Conservation (phyloP, 257 asterid genomes). For the Solanum clarkiae region DNA sequence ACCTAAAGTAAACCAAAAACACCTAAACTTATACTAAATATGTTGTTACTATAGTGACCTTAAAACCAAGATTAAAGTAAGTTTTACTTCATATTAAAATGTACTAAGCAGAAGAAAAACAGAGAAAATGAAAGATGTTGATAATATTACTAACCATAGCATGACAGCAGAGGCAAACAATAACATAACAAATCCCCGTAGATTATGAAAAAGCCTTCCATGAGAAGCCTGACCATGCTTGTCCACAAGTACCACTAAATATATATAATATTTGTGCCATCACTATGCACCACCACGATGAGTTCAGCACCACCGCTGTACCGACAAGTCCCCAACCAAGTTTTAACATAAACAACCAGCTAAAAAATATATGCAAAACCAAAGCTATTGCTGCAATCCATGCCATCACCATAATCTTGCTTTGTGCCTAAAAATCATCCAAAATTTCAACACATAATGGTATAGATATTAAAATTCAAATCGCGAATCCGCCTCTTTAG, state of each 20-base stretch:
- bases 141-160: not conserved
- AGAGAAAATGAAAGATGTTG: too few relatives aligned
- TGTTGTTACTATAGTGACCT: too few relatives aligned
- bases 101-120: too few relatives aligned
- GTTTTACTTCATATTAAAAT: too few relatives aligned
- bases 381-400: not conserved
- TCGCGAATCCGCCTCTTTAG: too few relatives aligned
- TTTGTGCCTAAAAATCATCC: not conserved
- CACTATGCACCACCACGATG: not conserved
- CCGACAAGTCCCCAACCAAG: not conserved
- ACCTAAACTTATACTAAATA: too few relatives aligned
- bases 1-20: not conserved
- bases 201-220: not conserved
- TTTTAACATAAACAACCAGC: not conserved
- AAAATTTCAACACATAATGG: too few relatives aligned
- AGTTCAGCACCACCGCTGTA: not conserved
- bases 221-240: not conserved
- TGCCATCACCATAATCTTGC: not conserved
- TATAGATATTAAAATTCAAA: too few relatives aligned
- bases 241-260: not conserved
- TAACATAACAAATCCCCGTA: not conserved
- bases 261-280: not conserved
- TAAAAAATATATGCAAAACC: not conserved
- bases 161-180: not conserved
- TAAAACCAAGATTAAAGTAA: too few relatives aligned